Evolutionary conservation across 2,329 filamentous ascomycete genomes (phyloP).

Genomic region (Xylariaceae sp.): DNA sequence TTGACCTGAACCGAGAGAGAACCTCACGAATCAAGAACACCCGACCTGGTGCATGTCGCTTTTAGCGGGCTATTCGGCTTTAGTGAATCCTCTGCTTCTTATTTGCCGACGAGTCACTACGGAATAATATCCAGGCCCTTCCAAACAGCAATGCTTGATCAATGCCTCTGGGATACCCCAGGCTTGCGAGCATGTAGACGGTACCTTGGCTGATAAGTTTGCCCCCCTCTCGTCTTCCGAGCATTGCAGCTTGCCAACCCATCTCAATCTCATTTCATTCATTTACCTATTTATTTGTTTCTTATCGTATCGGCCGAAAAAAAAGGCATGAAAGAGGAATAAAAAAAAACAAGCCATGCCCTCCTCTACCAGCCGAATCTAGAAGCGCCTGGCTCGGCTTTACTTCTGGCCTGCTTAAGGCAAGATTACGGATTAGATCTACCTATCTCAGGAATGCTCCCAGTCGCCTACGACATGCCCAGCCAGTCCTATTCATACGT

Average conservation of each 20-base stretch:
- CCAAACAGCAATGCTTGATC: background rate
- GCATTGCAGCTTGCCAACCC: too few species aligned
- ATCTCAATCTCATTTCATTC: background rate
- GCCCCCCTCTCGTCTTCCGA: background rate
- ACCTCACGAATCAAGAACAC: background rate
- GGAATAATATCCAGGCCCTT: background rate
- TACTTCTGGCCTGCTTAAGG: background rate
- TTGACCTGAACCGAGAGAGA: background rate
- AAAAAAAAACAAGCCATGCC: background rate
- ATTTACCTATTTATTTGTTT: background rate
- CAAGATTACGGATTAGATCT: background rate
- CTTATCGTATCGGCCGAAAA: background rate
- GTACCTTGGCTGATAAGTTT: background rate
- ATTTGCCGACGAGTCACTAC: background rate
- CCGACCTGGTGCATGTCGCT: background rate
- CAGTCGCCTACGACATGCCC: background rate
- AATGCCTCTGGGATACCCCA: background rate
- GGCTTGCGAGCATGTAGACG: background rate
- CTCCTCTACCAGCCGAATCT: background rate
- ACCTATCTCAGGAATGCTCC: background rate
- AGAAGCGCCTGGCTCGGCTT: conserved; percentile 6
- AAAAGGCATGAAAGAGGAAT: background rate
- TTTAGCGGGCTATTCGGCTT: background rate
- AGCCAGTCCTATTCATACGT: background rate
- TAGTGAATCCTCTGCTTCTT: background rate